Conservation (phyloP, 108 stramenopile genomes). For the Asterionellopsis glacialis region DNA sequence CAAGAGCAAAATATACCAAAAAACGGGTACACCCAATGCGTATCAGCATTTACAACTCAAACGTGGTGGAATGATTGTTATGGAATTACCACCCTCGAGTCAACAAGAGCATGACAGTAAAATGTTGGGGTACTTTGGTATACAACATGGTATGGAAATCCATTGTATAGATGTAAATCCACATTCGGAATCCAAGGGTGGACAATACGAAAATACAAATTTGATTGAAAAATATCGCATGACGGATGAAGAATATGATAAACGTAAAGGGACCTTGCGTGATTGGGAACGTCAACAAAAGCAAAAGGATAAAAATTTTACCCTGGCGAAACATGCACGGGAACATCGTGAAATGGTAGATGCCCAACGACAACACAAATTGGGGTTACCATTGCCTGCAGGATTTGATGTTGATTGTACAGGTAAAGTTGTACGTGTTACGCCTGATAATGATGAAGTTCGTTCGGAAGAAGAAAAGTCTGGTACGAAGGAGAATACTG, state of each 20-base stretch:
- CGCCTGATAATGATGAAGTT: conserved; percentile 29
- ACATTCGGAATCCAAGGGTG: conserved; percentile 64
- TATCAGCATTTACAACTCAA: conserved; percentile 83
- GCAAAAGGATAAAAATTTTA: conserved; percentile 81
- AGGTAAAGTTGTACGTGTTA: conserved; percentile 39
- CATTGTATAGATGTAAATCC: conserved; percentile 93
- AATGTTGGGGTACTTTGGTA: conserved; percentile 90
- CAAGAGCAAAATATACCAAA: conserved; percentile 79
- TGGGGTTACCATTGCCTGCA: conserved; percentile 48
- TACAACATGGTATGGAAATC: conserved; percentile 76
- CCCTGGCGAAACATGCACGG: conserved; percentile 68
- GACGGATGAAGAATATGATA: conserved; percentile 93
- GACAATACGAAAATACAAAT: conserved; percentile 87
- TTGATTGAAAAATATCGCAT: conserved; percentile 91
- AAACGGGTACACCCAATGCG: conserved; percentile 88
- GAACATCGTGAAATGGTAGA: conserved; percentile 70
- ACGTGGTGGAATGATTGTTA: conserved; percentile 31
- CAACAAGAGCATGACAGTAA: conserved; percentile 31
- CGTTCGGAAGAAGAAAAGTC: conserved; percentile 4
- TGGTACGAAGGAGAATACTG: background rate
- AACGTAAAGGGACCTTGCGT: conserved; percentile 85
- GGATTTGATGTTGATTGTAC: conserved; percentile 61
- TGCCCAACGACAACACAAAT: conserved; percentile 49
- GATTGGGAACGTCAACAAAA: conserved; percentile 87
- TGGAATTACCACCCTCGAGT: conserved; percentile 47